Conservation (phyloP, 768 basidiomycete species). For the Pleurotus platypus region DNA sequence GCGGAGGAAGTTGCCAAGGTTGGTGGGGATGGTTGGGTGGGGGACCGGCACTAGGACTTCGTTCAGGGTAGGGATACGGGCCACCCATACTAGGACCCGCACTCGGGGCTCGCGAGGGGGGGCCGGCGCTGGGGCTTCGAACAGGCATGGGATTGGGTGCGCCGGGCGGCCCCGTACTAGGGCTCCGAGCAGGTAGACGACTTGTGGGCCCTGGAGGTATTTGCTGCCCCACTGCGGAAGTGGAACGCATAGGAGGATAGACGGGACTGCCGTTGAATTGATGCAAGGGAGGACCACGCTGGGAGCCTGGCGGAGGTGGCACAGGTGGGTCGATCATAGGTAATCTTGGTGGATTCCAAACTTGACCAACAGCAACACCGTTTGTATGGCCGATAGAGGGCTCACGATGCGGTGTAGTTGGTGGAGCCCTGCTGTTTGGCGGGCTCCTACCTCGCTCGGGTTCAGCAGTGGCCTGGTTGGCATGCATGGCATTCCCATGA, state of each 20-base stretch:
- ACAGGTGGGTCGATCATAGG: no score
- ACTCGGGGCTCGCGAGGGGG: not conserved
- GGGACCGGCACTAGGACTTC: slow-evolving; percentile 12
- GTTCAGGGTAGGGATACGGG: slow-evolving; percentile 1
- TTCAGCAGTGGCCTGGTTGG: slow-evolving; percentile 33
- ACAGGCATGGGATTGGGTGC: not conserved
- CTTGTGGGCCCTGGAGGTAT: not conserved
- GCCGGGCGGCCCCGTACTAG: not conserved
- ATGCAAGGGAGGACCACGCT: slow-evolving; percentile 13
- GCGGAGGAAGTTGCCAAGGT: slow-evolving; percentile 1
- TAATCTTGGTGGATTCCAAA: no score
- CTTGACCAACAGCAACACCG: no score
- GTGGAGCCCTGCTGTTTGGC: not conserved
- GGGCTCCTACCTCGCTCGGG: slow-evolving; percentile 24
- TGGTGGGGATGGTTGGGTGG: slow-evolving; percentile 10
- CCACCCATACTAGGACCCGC: no score
- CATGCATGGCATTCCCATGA: slow-evolving; percentile 20
- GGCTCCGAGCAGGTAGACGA: not conserved
- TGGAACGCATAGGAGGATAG: not conserved
- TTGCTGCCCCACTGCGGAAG: not conserved
- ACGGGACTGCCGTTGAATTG: slow-evolving; percentile 10
- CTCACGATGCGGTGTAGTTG: no score
- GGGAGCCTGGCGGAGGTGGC: not conserved
- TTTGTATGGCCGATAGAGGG: no score
- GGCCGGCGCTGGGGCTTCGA: not conserved